Percentiles rank a stretch among this genome's conserved stretches.
These are phyloP conservation scores for Hawksworthiomyces lignivorus DNA, from an alignment of 2,329 filamentous ascomycete species.

Conservation along the genomic window DNA sequence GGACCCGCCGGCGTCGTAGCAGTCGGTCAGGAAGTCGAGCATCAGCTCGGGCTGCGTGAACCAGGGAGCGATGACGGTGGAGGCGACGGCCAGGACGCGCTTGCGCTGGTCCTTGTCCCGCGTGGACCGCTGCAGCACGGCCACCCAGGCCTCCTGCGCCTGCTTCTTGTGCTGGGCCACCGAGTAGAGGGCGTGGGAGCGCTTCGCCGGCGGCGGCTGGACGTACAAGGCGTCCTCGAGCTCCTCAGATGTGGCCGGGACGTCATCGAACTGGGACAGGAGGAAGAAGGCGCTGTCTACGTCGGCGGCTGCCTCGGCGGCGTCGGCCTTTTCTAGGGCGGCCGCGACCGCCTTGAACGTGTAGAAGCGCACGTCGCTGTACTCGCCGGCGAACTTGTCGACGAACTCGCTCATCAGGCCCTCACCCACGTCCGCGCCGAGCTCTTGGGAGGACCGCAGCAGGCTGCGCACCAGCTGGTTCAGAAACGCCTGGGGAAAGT, in stretches of 20 bases:
- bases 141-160: conserved; percentile 81
- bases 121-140: conserved; percentile 60
- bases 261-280: conserved; percentile 59
- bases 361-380: conserved; percentile 78
- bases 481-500: conserved; percentile 63
- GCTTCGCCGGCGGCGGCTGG: conserved; percentile 52
- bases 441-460: conserved; percentile 40
- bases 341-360: conserved; percentile 60
- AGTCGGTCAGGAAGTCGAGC: conserved; percentile 95
- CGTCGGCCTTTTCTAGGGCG: conserved; percentile 8
- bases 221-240: conserved; percentile 60
- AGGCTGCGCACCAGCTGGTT: conserved; percentile 51
- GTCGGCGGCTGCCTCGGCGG: conserved; percentile 15
- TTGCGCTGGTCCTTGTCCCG: conserved; percentile 67
- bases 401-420: conserved; percentile 63
- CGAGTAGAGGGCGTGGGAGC: conserved; percentile 58
- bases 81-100: conserved; percentile 64
- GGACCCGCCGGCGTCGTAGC: conserved; percentile 78
- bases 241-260: conserved; percentile 59
- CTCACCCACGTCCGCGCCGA: conserved; percentile 9
- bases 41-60: conserved; percentile 82
- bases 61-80: conserved; percentile 76
- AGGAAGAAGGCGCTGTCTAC: conserved; percentile 53
- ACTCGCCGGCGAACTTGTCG: conserved; percentile 69
- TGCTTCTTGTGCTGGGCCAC: conserved; percentile 66